Base-by-base conservation (phyloP, 495 filamentous ascomycete species). In the Podospora australis region DNA sequence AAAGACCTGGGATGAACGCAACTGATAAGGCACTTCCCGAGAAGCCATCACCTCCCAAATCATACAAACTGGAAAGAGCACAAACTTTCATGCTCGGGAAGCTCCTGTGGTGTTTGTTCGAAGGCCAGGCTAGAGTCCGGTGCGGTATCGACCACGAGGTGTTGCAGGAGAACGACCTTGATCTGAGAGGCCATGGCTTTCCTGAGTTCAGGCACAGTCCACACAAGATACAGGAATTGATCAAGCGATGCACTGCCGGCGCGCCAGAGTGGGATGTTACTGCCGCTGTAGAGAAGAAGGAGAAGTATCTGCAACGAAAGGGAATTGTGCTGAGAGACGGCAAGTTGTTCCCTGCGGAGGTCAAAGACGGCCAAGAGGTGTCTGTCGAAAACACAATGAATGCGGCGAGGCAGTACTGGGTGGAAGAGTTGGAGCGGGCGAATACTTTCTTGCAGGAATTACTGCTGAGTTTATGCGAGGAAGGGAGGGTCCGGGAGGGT, bases 51-150 rank as follows among this genome's bases (percentile, higher is more conserved):
- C n/a, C n/a, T n/a, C n/a, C n/a, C n/a, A n/a, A n/a, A n/a, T 35
- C 39, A 35, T 44, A 50, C 21, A 23, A 9, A 35, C 32, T 57
- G 29, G 63, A 67, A 26, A 54, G 39, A 24, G 57, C 58, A 1
- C 54, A 65, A 24, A 63, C 65, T 0, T 69, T 63, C 26, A 66
- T 67, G 60, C 58, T 69, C 1, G 66, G 63, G 1, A 65, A 60
- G 35, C 22, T 63, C n/a, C 46, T 69, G 2, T 69, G 66, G 66
- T 69, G 64, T 49, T 49, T 69, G 3, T 68, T 68, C 38, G 63
- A 66, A 44, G 52, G 44, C 5, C 43, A 52, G 11, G 39, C 61
- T 8, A 7, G 50, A 7, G 40, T 62, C 7, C 28, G 55, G 19
- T 62, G 54, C 26, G 62, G 59, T 7, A 53, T 65, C 28, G 56